Conservation (phyloP, 805 yeast species). For the Cyberlindnera petersonii region DNA sequence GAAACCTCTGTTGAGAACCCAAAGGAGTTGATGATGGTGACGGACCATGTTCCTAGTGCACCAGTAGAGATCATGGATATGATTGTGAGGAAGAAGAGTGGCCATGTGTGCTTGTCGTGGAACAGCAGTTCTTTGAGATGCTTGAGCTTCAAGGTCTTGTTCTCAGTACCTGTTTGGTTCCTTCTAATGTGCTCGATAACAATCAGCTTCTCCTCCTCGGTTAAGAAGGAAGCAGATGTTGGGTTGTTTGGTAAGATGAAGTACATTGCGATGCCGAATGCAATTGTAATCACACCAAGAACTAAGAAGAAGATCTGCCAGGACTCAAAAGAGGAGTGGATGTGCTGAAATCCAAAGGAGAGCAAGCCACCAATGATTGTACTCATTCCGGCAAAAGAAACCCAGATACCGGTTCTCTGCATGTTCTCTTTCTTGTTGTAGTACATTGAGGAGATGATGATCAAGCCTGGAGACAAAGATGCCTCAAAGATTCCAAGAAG, state of each 20-base stretch:
- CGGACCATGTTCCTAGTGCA: constrained; percentile 35
- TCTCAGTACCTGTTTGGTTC: constrained; percentile 48
- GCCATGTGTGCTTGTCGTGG: constrained; percentile 46
- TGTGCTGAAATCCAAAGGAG: constrained; percentile 52
- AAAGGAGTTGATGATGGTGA: constrained; percentile 39
- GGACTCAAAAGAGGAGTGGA: constrained; percentile 41
- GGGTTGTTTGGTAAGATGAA: constrained; percentile 51
- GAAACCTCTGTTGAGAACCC: constrained; percentile 41
- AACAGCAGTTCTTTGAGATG: constrained; percentile 43
- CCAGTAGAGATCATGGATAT: constrained; percentile 49
- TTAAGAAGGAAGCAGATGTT: constrained; percentile 32
- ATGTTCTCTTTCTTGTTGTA: constrained; percentile 51
- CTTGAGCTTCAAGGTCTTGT: constrained; percentile 35
- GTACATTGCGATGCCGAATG: constrained; percentile 43
- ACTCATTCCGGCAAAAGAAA: constrained; percentile 52
- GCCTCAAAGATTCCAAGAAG: constrained; percentile 53
- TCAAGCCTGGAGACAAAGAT: constrained; percentile 52
- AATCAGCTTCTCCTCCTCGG: constrained; percentile 37
- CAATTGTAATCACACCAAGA: constrained; percentile 50
- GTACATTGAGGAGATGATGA: constrained; percentile 59
- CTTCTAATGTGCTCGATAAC: constrained; percentile 40
- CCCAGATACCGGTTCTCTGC: constrained; percentile 52
- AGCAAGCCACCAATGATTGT: constrained; percentile 43
- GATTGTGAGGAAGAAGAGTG: constrained; percentile 41
- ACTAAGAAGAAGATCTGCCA: constrained; percentile 61